phyloP scores from a whole-genome alignment of 2,329 filamentous ascomycete genomes.

The Neofusicoccum umdonicola region DNA sequence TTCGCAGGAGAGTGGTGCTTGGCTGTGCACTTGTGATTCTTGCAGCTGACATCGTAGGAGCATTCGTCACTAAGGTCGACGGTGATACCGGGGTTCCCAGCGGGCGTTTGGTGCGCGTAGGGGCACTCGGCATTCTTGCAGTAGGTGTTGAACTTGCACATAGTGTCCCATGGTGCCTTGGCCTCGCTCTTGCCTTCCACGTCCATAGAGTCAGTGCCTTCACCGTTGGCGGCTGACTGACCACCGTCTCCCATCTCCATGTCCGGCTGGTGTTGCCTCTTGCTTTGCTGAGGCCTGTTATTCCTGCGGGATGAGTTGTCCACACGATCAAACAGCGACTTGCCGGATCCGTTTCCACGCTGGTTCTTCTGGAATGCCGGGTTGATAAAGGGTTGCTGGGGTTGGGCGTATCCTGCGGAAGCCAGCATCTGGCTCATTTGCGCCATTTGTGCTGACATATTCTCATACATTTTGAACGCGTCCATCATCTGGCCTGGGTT shows the following conservation, averaged over 20 bases:
- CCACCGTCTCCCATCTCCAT: constrained; percentile 34
- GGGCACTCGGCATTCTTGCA: constrained; percentile 89
- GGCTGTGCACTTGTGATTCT: constrained; percentile 89
- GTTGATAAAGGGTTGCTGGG: constrained; percentile 44
- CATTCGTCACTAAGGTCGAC: constrained; percentile 81
- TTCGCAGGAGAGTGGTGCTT: constrained; percentile 90
- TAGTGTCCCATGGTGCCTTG: constrained; percentile 55
- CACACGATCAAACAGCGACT: constrained; percentile 74
- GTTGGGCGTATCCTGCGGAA: constrained; percentile 78
- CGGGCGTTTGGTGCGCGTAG: constrained; percentile 92
- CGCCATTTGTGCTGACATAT: constrained; percentile 50
- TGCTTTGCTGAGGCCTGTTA: constrained; percentile 52
- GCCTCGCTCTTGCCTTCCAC: constrained; percentile 59
- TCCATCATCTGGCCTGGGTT: constrained; percentile 15
- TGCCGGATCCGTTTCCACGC: constrained; percentile 28
- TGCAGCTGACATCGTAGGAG: constrained; percentile 85
- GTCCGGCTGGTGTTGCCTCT: constrained; percentile 38
- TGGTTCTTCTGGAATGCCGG: constrained; percentile 47
- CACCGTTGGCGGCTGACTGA: constrained; percentile 38
- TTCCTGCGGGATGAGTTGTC: constrained; percentile 35
- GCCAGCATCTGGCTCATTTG: constrained; percentile 73
- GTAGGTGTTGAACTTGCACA: constrained; percentile 86
- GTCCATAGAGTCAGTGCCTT: constrained; percentile 49
- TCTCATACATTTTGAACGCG: constrained; percentile 23
- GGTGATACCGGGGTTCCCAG: constrained; percentile 71